Conservation (phyloP, 495 filamentous ascomycete genomes). For the Saxophila tyrrhenica region DNA sequence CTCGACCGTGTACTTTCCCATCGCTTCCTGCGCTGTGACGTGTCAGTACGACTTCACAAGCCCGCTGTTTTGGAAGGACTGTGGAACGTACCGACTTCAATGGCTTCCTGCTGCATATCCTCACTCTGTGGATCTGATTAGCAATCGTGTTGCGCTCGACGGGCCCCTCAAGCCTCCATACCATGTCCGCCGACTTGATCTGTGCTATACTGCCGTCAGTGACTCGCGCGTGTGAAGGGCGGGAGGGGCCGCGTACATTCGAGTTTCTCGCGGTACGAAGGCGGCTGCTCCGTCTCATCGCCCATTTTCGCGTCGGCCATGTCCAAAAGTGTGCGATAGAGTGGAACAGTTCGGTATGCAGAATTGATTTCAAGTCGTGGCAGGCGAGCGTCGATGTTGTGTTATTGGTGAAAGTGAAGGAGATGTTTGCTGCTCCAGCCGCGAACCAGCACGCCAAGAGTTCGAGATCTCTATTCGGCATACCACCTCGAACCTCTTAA, state of each 20-base stretch:
- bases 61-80: background rate
- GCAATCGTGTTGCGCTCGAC: background rate
- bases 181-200: constrained; percentile 97
- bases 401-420: no score
- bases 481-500: background rate
- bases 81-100: constrained; percentile 71
- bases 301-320: constrained; percentile 34
- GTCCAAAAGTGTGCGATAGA: background rate
- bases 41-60: constrained; percentile 1
- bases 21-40: constrained; percentile 72
- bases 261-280: constrained; percentile 60
- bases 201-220: constrained; percentile 51
- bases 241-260: constrained; percentile 42
- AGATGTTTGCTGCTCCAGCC: no score
- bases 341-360: no score
- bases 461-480: background rate
- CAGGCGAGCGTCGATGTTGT: no score
- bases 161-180: constrained; percentile 29
- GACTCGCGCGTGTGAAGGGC: background rate
- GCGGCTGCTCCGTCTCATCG: constrained; percentile 37
- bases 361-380: no score
- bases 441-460: background rate
- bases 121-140: constrained; percentile 54
- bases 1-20: constrained; percentile 85
- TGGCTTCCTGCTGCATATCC: constrained; percentile 89